Conservation (phyloP, 78 protist species). For the Dictyostelium discoideum region dicty_2.7 NC_007088.5:6451501-6452000, state of each 20-base stretch:
- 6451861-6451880: constrained; percentile 11
- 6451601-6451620: constrained; percentile 82
- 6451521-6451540: constrained; percentile 85
- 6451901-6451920: constrained; percentile 23
- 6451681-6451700: constrained; percentile 61
- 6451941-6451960: neutral
- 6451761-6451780: constrained; percentile 77
- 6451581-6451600: constrained; percentile 88
- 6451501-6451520: constrained; percentile 82
- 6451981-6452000: neutral
- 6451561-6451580: constrained; percentile 87
- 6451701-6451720: constrained; percentile 41
- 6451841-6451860: neutral
- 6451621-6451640: constrained; percentile 92
- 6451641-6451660: constrained; percentile 72
- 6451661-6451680: constrained; percentile 88
- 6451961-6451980: neutral
- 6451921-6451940: neutral
- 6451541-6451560: constrained; percentile 91
- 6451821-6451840: neutral
- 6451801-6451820: neutral
- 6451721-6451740: constrained; percentile 71
- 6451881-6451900: constrained; percentile 4
- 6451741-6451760: constrained; percentile 80
- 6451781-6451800: constrained; percentile 61